Evolutionary conservation across 306 rosid species (phyloP), one percentile per base, ranked within the genome.

Genomic region (Neltuma alba): DNA sequence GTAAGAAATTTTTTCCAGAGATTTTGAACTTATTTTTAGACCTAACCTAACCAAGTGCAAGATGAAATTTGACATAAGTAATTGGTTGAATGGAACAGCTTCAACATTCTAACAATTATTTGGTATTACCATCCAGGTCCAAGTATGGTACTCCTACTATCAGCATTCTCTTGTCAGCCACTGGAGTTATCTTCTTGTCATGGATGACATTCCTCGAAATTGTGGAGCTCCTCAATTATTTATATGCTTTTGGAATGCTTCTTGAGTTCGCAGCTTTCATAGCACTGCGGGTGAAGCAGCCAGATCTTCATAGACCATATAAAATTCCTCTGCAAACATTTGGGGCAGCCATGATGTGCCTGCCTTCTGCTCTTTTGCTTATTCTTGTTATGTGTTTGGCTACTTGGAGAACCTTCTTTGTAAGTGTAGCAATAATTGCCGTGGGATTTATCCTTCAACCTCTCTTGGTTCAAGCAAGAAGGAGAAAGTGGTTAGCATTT

Each of bases 121-220:
- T 61, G 40, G n/a, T 16, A 62, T 14, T 28, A 12, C 66, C 58
- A 52, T 28, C 7, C 30, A 60, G 66, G 68, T 62, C 68, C 40
- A 62, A 62, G 68, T 33, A 31, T 31, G 68, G 68, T 70, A 94
- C 99, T 0, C 97, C 97, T 9, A 92, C 99, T 2, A 30, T 89
- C 38, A 92, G 97, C 89, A 91, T 92, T 80, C 40, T 94, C 86
- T 80, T 88, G 78, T 94, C 97, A 23, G 99, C 97, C 33, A 63
- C 88, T 23, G 99, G 97, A 67, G 97, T 92, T 50, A 79, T 94
- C 87, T 86, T 94, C 87, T 77, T 94, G 84, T 92, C 99, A 8
- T 94, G 97, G 99, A 87, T 94, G 97, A 94, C 92, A 81, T 94
- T 94, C 77, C 95, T 89, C 79, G 89, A 94, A 85, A 94, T 94